Conservation (phyloP, 495 filamentous ascomycete species). For the Penicillium flavigenum region DNA sequence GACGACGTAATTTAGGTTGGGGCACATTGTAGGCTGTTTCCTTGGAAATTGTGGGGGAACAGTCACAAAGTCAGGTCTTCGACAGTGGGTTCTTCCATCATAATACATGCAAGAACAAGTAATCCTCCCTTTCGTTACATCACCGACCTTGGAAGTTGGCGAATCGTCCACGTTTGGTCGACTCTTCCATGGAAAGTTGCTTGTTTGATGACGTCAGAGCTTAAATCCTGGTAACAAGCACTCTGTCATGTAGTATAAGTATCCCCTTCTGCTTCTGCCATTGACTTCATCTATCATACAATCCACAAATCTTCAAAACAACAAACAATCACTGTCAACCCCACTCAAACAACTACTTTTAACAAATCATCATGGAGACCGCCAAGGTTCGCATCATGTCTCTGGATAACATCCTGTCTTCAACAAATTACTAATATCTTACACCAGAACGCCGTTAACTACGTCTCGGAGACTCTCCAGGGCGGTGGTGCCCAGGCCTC, state of each 20-base stretch:
- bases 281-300: background rate
- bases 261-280: background rate
- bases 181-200: background rate
- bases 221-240: background rate
- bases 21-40: too few relatives aligned
- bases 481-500: conserved; percentile 22
- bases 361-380: conserved; percentile 19
- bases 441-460: conserved; percentile 21
- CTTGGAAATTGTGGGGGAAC: too few relatives aligned
- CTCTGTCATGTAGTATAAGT: background rate
- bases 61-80: too few relatives aligned
- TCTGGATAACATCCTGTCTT: background rate
- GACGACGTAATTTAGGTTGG: too few relatives aligned
- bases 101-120: background rate
- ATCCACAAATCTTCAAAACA: background rate
- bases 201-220: background rate
- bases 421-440: background rate
- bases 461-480: conserved; percentile 25
- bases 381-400: conserved; percentile 16
- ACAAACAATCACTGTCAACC: background rate
- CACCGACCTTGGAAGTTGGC: background rate
- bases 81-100: background rate
- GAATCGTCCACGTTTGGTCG: background rate
- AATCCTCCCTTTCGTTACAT: background rate
- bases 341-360: background rate